Conservation (phyloP, 371 early-diverging fungal species). For the Encephalitozoon romaleae region DNA sequence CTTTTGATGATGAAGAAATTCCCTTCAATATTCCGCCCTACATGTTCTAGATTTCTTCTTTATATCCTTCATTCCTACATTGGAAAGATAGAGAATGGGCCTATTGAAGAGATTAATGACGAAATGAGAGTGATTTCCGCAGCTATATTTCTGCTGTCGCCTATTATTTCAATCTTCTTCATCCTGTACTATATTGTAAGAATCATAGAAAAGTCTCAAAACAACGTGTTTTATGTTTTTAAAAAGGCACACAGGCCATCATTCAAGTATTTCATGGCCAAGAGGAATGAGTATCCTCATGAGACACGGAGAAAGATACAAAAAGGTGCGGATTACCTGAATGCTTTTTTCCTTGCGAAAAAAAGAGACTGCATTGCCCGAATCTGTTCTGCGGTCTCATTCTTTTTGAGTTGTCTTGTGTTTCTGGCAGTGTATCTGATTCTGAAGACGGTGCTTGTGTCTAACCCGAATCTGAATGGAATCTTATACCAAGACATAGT, state of each 20-base stretch:
- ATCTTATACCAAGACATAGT: neutral
- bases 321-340: neutral
- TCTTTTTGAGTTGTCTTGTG: neutral
- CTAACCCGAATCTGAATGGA: neutral
- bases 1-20: conserved; percentile 1
- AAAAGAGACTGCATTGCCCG: neutral
- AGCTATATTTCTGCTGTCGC: neutral
- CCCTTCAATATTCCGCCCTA: neutral
- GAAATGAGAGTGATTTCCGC: neutral
- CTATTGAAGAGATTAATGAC: neutral
- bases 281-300: neutral
- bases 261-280: neutral
- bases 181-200: conserved; percentile 5
- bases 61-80: neutral
- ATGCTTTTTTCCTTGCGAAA: neutral
- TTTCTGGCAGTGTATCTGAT: neutral
- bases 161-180: neutral
- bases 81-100: neutral
- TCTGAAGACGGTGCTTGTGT: neutral
- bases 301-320: neutral
- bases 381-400: neutral
- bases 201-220: conserved; percentile 3
- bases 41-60: neutral
- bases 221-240: neutral
- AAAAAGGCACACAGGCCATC: neutral